Evolutionary conservation across 2,329 filamentous ascomycete species (phyloP).

Genomic region (Alternaria brassicicola): DNA sequence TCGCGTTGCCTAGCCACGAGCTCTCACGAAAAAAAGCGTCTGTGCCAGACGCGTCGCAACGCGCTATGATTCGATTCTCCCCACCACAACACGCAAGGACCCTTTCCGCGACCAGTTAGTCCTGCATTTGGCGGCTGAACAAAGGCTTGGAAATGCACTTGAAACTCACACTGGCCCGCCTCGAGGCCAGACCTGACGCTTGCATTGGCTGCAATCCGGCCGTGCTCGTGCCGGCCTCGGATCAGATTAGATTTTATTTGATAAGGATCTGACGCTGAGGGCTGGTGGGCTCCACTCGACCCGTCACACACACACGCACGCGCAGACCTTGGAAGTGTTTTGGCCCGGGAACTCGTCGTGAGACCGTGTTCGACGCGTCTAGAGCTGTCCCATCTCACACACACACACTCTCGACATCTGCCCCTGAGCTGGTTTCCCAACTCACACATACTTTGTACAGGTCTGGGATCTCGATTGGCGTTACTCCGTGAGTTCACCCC

Average conservation of each 20-base stretch:
- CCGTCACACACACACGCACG: slow-evolving; percentile 9
- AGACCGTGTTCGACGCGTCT: slow-evolving; percentile 12
- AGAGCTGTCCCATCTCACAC: neutral
- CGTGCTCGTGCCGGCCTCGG: slow-evolving; percentile 21
- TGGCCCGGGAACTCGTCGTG: neutral
- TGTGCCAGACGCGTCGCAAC: slow-evolving; percentile 41
- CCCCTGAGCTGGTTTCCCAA: neutral
- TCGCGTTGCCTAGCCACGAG: slow-evolving; percentile 37
- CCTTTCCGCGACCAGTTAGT: slow-evolving; percentile 31
- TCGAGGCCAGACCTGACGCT: slow-evolving; percentile 12
- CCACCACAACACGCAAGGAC: slow-evolving; percentile 42
- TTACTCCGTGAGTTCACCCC: neutral
- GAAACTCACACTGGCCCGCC: slow-evolving; percentile 16
- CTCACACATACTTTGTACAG: neutral
- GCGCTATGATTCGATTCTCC: slow-evolving; percentile 38
- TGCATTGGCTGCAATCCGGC: slow-evolving; percentile 24
- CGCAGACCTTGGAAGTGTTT: slow-evolving; percentile 1
- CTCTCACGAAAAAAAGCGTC: slow-evolving; percentile 31
- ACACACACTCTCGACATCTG: neutral
- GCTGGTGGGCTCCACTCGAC: slow-evolving; percentile 12
- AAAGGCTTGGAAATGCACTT: slow-evolving; percentile 39
- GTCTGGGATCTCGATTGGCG: slow-evolving; percentile 4
- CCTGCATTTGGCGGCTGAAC: slow-evolving; percentile 36
- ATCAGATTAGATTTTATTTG: slow-evolving; percentile 38
- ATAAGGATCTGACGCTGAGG: slow-evolving; percentile 14